A percentile compares a stretch with the other conserved stretches of the same genome.
These are phyloP conservation scores for Russula sp. DNA, from an alignment of 768 basidiomycete genomes.

Conservation along the genomic window DNA sequence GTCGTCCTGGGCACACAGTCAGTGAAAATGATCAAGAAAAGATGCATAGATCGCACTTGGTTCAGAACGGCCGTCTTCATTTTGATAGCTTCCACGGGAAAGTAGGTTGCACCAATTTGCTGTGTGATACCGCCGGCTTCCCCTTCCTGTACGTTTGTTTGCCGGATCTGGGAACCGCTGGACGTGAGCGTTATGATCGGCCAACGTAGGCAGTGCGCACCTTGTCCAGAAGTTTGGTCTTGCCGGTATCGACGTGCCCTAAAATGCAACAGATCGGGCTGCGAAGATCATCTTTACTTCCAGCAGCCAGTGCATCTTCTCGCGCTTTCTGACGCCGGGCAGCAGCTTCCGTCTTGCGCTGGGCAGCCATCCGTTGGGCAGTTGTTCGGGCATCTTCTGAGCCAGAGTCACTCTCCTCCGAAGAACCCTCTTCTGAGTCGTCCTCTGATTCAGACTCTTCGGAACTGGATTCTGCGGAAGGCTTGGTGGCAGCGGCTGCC, in stretches of 20 bases:
- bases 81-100: conserved; percentile 92
- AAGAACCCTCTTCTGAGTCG: conserved; percentile 25
- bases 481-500: conserved; percentile 5
- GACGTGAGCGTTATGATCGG: not conserved
- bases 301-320: conserved; percentile 76
- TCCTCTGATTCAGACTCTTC: conserved; percentile 40
- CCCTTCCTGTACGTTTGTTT: conserved; percentile 99
- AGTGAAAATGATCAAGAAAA: not conserved
- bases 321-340: conserved; percentile 71
- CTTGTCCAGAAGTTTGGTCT: conserved; percentile 97
- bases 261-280: conserved; percentile 98
- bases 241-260: conserved; percentile 99
- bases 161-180: conserved; percentile 66
- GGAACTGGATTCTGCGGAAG: conserved; percentile 21
- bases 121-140: conserved; percentile 99
- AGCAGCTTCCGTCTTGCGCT: conserved; percentile 79
- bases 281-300: conserved; percentile 84
- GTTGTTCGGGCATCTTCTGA: conserved; percentile 61
- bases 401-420: conserved; percentile 35
- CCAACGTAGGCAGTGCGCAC: conserved; percentile 33
- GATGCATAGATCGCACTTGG: conserved; percentile 40
- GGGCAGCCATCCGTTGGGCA: conserved; percentile 57
- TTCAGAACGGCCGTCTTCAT: conserved; percentile 93
- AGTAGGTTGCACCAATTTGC: conserved; percentile 99
- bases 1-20: conserved; percentile 45